These are phyloP conservation scores for Tricholoma hemisulphureum DNA, from an alignment of 768 basidiomycete species.

Conservation along the genomic window DNA sequence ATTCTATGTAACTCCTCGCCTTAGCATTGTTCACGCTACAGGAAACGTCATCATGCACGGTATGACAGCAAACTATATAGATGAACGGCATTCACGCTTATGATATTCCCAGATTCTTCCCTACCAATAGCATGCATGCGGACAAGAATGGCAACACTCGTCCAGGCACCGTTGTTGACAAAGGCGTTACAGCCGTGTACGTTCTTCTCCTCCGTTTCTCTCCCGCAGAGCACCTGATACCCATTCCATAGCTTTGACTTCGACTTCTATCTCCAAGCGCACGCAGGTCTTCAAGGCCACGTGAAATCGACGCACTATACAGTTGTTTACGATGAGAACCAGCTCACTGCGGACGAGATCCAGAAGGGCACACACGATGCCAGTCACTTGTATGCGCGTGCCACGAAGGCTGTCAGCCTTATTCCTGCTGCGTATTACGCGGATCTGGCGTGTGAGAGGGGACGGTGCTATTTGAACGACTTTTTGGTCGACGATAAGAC, in stretches of 20 bases:
- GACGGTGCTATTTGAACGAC: slow-evolving; percentile 13
- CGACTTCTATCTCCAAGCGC: slow-evolving; percentile 71
- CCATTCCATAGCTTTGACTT: slow-evolving; percentile 49
- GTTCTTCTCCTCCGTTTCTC: slow-evolving; percentile 22
- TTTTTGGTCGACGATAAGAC: slow-evolving; percentile 4
- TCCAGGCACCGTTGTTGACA: slow-evolving; percentile 80
- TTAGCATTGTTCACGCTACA: slow-evolving; percentile 3
- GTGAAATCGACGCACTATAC: slow-evolving; percentile 77
- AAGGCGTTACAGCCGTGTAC: slow-evolving; percentile 70
- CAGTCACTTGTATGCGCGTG: slow-evolving; percentile 77
- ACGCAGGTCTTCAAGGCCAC: slow-evolving; percentile 69
- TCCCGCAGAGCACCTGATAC: neutral
- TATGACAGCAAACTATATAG: slow-evolving; percentile 26
- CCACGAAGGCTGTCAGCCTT: slow-evolving; percentile 81
- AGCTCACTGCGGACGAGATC: slow-evolving; percentile 62
- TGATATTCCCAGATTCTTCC: slow-evolving; percentile 46
- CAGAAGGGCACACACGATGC: slow-evolving; percentile 70
- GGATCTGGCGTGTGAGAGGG: slow-evolving; percentile 14
- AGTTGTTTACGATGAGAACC: slow-evolving; percentile 76
- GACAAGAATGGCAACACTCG: slow-evolving; percentile 73
- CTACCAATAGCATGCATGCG: slow-evolving; percentile 47
- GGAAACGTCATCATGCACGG: slow-evolving; percentile 66
- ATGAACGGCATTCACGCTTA: too few relatives aligned
- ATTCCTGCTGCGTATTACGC: slow-evolving; percentile 53
- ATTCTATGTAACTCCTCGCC: neutral